Evolutionary conservation across 1,139 yeast genomes (phyloP).

Genomic region (Yamadazyma sp.): DNA sequence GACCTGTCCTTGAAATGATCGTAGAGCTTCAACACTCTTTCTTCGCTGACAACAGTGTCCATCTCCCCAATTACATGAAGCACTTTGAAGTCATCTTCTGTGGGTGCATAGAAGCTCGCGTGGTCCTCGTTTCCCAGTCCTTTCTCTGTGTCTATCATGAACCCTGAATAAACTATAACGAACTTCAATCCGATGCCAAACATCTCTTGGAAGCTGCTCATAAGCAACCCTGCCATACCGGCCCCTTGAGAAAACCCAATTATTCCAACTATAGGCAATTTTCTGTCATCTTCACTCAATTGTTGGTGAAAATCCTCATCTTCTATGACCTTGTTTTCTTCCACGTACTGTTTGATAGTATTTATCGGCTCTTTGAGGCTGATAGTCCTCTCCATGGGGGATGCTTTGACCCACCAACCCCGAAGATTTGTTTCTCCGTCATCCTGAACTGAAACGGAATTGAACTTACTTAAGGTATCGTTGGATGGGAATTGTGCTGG

Average conservation of each 20-base stretch:
- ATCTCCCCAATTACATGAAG: conserved; percentile 83
- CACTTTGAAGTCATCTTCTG: conserved; percentile 31
- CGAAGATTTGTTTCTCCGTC: conserved; percentile 24
- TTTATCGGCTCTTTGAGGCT: conserved; percentile 30
- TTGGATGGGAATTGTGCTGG: conserved; percentile 65
- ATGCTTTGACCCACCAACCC: conserved; percentile 41
- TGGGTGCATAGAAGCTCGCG: conserved; percentile 33
- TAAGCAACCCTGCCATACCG: conserved; percentile 48
- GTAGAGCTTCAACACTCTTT: conserved; percentile 58
- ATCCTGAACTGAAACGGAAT: conserved; percentile 28
- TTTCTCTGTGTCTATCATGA: conserved; percentile 55
- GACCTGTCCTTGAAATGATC: conserved; percentile 50
- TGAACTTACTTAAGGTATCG: conserved; percentile 46
- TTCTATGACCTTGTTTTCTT: conserved; percentile 30
- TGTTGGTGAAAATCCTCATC: conserved; percentile 28
- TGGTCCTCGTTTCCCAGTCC: conserved; percentile 27
- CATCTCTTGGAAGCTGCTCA: conserved; percentile 29
- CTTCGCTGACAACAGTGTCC: conserved; percentile 86
- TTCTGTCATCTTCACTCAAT: conserved; percentile 21
- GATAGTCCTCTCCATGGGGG: conserved; percentile 21
- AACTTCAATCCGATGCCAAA: conserved; percentile 49
- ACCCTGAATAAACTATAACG: conserved; percentile 77
- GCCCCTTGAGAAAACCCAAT: conserved; percentile 52
- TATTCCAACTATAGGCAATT: conserved; percentile 40
- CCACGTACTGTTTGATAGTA: conserved; percentile 30